Base-by-base conservation (phyloP, 306 rosid genomes). In the Lagenaria siceraria region DNA sequence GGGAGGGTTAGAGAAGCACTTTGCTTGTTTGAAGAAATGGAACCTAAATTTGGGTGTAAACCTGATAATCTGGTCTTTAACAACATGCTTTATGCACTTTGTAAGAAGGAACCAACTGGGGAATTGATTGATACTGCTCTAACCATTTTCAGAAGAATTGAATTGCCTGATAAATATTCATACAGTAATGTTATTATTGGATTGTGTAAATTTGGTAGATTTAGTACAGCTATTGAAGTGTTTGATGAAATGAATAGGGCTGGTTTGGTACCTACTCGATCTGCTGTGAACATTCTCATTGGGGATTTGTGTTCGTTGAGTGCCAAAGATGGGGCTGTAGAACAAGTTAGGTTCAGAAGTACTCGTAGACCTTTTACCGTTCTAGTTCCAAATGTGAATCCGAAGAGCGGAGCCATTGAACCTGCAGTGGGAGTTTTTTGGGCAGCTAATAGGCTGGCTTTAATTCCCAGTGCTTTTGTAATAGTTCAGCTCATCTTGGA, bases 171-270 rank as follows among this genome's bases (percentile, higher is more conserved):
- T 76, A 86, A 80, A 0, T 88, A 84, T 88, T 88, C 96, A 0
- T 87, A 86, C 68, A 88, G 96, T 85, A 90, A 90, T 75, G 79
- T 88, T 54, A 82, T 90, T 80, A 86, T 86, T 80, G 93, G 96
- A 61, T 82, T 90, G 76, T 90, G 91, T 83, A 90, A 85, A 46
- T 85, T 88, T 63, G 88, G 87, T 80, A 84, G 88, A 43, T 80
- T 86, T 60, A 85, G 83, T 25, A 66, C 82, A 8, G 96, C 96
- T 49, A 76, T 90, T 73, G 86, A 88, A n/a, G 82, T 88, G 73
- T 90, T 88, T 31, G 71, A 53, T 35, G 86, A 86, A 77, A 90
- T 90, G 93, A 48, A 58, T 12, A 82, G 65, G 82, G 60, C 85
- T 21, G 84, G 89, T 40, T 84, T 87, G 82, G 66, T 80, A 79